These are phyloP conservation scores for Candida multigemmis DNA, from an alignment of 805 yeast species.

Conservation along the genomic window DNA sequence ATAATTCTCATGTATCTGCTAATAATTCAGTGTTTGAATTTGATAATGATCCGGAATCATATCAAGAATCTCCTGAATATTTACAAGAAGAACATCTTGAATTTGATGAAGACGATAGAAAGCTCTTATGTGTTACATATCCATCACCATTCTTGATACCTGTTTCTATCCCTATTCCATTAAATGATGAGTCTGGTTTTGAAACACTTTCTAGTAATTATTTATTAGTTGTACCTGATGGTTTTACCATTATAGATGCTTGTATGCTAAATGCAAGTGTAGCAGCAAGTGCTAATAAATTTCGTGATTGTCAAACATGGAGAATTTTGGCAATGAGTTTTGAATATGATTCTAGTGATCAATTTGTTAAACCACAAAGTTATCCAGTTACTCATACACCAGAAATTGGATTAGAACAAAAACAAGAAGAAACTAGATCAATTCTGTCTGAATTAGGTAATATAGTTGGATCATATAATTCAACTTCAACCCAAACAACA, in stretches of 20 bases:
- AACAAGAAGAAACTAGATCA: conserved; percentile 10
- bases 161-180: conserved; percentile 31
- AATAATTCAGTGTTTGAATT: no score
- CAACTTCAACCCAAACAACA: conserved; percentile 32
- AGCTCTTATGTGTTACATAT: no score
- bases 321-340: conserved; percentile 43
- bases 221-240: conserved; percentile 36
- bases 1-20: no score
- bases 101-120: no score
- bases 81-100: no score
- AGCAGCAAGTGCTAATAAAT: conserved; percentile 41
- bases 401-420: conserved; percentile 1
- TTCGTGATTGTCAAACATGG: conserved; percentile 60
- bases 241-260: conserved; percentile 41
- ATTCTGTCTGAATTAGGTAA: conserved; percentile 29
- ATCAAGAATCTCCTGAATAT: no score
- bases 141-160: conserved; percentile 32
- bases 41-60: no score
- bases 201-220: conserved; percentile 43
- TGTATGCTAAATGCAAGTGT: conserved; percentile 50
- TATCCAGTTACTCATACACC: no score
- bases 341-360: conserved; percentile 12
- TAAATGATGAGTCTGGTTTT: conserved; percentile 35
- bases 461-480: conserved; percentile 31
- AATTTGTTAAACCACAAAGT: no score